Base-by-base conservation (phyloP, 2,329 filamentous ascomycete species). In the Aspergillus ochraceoroseus region DNA sequence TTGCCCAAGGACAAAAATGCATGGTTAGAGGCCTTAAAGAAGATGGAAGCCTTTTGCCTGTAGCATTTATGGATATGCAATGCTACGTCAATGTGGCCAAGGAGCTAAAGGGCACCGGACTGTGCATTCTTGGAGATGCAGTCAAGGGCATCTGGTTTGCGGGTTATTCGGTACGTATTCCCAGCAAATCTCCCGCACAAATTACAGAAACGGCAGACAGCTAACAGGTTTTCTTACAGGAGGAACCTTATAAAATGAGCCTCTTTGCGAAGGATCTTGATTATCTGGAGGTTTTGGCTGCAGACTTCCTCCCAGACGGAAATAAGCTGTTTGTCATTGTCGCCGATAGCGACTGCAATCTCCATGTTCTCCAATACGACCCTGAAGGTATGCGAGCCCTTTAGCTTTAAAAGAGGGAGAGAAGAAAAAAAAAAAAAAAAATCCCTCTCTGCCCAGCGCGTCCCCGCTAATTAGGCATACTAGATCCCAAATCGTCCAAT, bases 61-160 rank as follows among this genome's bases (percentile, higher is more conserved):
- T 98, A 3, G 92, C 92, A 0, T 98, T 98, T 59, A 85, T 98
- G 74, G 92, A 98, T 58, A 94, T 95, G 81, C 92, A 87, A 67
- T 94, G 86, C 64, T 92, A 95, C 56, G 87, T 95, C 8, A 86
- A 82, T 2, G 80, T 83, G n/a, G 77, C 87, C 38, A 92, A 89
- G 58, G 86, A 87, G 55, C 74, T 98, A 12, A 80, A 81, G 3
- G 80, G 83, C 1, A 94, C 87, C 0, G 89, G 90, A 0, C 74
- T 98, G 60, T 88, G 86, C 56, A 73, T 95, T 7, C 81, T 95
- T 68, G 85, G 86, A 0, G 92, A 98, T 67, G 86, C 85, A 0
- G 81, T 92, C 60, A 95, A 95, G 68, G 92, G 92, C 0, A 74
- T 96, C 2, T 96, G 92, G 88, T 94, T 98, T 53, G 85, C 87